Percentiles rank a stretch among this genome's conserved stretches.
These are phyloP conservation scores for Globisporangium lucens DNA, from an alignment of 352 stramenopile species.

Conservation along the genomic window DNA sequence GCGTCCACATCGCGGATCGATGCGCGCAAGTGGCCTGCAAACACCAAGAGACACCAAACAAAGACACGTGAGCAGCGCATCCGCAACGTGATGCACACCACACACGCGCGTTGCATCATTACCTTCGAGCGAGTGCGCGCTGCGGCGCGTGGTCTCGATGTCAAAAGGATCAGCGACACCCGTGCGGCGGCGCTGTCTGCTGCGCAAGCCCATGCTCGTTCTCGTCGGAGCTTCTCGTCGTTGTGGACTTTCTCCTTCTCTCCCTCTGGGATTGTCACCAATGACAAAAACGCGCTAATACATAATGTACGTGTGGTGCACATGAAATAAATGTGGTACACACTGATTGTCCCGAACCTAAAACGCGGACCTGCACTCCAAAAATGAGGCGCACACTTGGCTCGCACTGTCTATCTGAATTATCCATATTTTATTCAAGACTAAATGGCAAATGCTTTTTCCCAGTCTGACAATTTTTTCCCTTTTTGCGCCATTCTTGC, in stretches of 20 bases:
- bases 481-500: background rate
- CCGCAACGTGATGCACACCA: background rate
- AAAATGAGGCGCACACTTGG: background rate
- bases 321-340: background rate
- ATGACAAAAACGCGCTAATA: background rate
- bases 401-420: background rate
- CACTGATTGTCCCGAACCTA: background rate
- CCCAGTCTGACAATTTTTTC: background rate
- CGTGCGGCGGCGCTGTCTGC: constrained; percentile 38
- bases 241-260: background rate
- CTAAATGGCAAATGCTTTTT: background rate
- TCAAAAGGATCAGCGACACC: constrained; percentile 39
- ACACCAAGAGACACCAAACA: background rate
- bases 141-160: constrained; percentile 33
- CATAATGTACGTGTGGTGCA: background rate
- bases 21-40: constrained; percentile 40
- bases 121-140: constrained; percentile 36
- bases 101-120: background rate
- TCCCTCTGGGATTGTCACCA: constrained; percentile 3
- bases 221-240: background rate
- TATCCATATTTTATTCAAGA: background rate
- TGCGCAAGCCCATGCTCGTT: constrained; percentile 43
- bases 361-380: background rate
- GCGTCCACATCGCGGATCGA: constrained; percentile 39
- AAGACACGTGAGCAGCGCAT: background rate